Evolutionary conservation across 2,329 filamentous ascomycete genomes (phyloP), one percentile per base, ranked within the genome.

Genomic region (Aspergillus ochraceus): DNA sequence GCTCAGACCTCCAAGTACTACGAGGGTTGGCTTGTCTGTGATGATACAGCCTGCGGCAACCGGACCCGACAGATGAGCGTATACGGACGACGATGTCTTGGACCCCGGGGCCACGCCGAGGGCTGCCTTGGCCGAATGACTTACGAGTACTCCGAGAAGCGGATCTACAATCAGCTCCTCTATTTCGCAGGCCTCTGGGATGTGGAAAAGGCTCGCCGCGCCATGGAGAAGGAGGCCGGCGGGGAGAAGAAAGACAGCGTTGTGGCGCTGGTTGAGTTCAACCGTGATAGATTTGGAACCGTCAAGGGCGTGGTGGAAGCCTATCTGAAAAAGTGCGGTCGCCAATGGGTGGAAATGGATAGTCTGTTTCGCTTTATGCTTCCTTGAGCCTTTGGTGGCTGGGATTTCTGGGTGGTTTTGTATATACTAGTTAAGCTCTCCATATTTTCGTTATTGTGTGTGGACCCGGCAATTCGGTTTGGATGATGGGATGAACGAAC

Each of bases 331-430:
- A 95, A 94, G 79, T 96, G 92, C 76, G 93, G 93, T 26, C 82
- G 91, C 68, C 90, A 92, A 76, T 97, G 92, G 91, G 93, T 97
- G 55, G 90, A 91, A 66, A 97, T 97, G 93, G 92, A 95, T 76
- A 88, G 83, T 65, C 77, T 97, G 64, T 97, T 97, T 81, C 84
- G 85, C 51, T 77, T 77, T 63, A 77, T 75, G 64, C 83, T 85
- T 78, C 82, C 80, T 60, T 70, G 79, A 17, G 60, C 26, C 17
- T 32, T 30, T 39, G 6, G 22, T 76, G 65, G 57, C 54, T 59
- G 63, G 55, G 54, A 58, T 54, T 52, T 62, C 52, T 50, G 47
- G 49, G 50, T 42, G 49, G 26, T 58, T 57, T 22, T 47, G 57
- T 46, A 42, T 42, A 42, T 42, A 42, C 36, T 42, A 42, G 36